Percentiles rank a stretch among this genome's conserved stretches.
These are phyloP conservation scores for Mucor saturninus DNA, from an alignment of 371 early-diverging fungal genomes.

Conservation along the genomic window DNA sequence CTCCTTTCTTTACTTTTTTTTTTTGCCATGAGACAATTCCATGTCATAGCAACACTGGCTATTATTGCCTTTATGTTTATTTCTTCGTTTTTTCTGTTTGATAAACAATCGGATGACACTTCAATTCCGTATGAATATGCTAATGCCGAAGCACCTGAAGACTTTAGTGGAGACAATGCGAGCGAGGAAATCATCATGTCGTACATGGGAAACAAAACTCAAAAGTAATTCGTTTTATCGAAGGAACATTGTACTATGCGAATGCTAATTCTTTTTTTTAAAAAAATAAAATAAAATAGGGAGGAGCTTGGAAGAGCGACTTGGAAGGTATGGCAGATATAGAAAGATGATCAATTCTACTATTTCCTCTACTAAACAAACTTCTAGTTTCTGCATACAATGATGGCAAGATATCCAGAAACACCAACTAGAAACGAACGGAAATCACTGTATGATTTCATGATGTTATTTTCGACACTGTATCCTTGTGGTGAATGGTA, in stretches of 20 bases:
- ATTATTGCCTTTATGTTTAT: not conserved
- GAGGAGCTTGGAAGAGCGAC: constrained; percentile 87
- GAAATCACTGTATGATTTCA: constrained; percentile 77
- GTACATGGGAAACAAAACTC: constrained; percentile 81
- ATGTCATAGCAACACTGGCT: not conserved
- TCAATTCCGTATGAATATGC: not conserved
- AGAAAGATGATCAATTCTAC: not conserved
- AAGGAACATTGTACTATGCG: not conserved
- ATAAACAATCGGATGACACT: not conserved
- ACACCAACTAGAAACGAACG: constrained; percentile 85
- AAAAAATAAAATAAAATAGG: constrained; percentile 38
- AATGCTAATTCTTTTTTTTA: not conserved
- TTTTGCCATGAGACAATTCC: not conserved
- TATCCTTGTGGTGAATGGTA: constrained; percentile 99
- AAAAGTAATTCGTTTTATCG: constrained; percentile 59
- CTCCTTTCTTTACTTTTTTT: not conserved
- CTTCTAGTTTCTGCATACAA: constrained; percentile 89
- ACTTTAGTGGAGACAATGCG: not conserved
- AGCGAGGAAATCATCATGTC: constrained; percentile 66
- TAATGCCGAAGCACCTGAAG: not conserved
- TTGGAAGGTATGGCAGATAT: constrained; percentile 57
- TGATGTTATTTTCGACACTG: constrained; percentile 84
- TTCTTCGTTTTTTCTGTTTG: not conserved
- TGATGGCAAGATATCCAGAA: constrained; percentile 93
- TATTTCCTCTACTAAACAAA: not conserved